Evolutionary conservation across 2,329 filamentous ascomycete species (phyloP).

Genomic region (Pseudopithomyces maydicus): DNA sequence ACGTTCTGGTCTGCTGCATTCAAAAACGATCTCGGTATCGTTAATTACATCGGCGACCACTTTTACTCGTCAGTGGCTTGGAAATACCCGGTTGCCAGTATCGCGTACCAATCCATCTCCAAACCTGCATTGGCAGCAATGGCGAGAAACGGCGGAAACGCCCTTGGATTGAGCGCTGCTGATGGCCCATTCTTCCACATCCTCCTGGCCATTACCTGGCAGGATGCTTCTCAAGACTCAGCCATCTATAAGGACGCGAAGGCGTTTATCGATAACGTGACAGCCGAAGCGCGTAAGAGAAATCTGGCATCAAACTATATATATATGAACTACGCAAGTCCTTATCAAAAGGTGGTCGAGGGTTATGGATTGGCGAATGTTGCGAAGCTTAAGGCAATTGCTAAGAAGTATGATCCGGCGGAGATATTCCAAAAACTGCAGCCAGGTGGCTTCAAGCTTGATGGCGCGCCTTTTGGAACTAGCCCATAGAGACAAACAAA

Average conservation of each 20-base stretch:
- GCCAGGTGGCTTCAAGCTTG: conserved; percentile 49
- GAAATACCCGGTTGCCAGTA: background rate
- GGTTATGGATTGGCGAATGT: conserved; percentile 19
- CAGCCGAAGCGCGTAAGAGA: conserved; percentile 1
- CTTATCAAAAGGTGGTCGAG: conserved; percentile 36
- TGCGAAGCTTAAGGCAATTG: conserved; percentile 31
- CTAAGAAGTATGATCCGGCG: conserved; percentile 44
- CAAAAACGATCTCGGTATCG: background rate
- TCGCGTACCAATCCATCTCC: background rate
- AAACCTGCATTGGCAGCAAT: background rate
- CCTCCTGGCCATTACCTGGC: background rate
- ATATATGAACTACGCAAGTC: conserved; percentile 37
- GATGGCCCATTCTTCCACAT: background rate
- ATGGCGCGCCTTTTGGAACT: background rate
- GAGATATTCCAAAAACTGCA: conserved; percentile 45
- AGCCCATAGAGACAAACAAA: background rate
- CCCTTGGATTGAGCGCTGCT: background rate
- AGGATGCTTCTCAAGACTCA: conserved; percentile 1
- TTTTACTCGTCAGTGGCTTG: background rate
- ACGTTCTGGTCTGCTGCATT: background rate
- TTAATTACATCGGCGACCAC: background rate
- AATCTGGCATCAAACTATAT: conserved; percentile 9
- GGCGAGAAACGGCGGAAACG: background rate
- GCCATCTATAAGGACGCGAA: conserved; percentile 10
- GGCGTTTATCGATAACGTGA: background rate